Evolutionary conservation across 140 eudicot species (phyloP), one percentile per base, ranked within the genome.

Genomic region (Bidens hawaiensis): DNA sequence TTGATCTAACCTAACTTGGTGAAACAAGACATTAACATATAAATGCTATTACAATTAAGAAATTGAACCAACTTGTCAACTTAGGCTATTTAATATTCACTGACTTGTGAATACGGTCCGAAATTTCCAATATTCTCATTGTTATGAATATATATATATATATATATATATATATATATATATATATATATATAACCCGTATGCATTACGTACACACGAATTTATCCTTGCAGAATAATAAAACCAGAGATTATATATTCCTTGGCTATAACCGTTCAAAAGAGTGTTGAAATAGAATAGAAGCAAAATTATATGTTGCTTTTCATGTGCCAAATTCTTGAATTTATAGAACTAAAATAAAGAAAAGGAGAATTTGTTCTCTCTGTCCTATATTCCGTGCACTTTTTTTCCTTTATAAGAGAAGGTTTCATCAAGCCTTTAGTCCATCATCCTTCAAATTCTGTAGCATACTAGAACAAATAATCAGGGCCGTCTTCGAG

Each of bases 351-450:
- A 31, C 15, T 9, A 59, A 70, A 47, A 2, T 10, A 9, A 57
- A n/a, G 33, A 22, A n/a, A 14, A 7, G 13, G 19, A 55, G 80
- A 69, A 75, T 70, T 28, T 62, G 49, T 75, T 69, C 80, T 53
- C 56, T 13, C 48, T 72, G 22, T 46, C 30, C 34, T 27, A n/a
- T 38, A 53, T 56, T 27, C 21, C 22, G 13, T 43, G 16, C 26
- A 16, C 45, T n/a, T 17, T 14, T 26, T n/a, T 62, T 4, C 27
- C 41, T 38, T 58, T 15, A 57, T 65, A 73, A 50, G 68, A 60
- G 47, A 42, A 51, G 64, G 50, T 19, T 51, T 9, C 3, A 25
- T 53, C 54, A 27, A 15, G 48, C 21, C 42, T 60, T 26, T 53
- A 12, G 21, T 14, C 23, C 3, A 51, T 65, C 52, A 30, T 31